Conservation (phyloP, 345 rosid species). For the Barbarea vulgaris region DNA sequence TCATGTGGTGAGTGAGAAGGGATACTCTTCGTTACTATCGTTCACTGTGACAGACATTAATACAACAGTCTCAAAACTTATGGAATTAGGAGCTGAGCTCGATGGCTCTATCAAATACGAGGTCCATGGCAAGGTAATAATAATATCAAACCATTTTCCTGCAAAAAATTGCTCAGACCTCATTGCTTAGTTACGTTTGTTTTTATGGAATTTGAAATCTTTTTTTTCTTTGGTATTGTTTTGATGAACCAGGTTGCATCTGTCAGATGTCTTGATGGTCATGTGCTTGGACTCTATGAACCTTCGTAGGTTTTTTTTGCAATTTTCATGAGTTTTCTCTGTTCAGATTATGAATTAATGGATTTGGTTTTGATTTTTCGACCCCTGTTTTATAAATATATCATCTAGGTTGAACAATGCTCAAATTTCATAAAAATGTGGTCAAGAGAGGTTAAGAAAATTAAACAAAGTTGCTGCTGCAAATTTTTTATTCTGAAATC, state of each 20-base stretch:
- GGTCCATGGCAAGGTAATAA: constrained; percentile 82
- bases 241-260: constrained; percentile 72
- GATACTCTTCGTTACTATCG: constrained; percentile 70
- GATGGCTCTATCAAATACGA: constrained; percentile 92
- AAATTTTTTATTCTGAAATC: constrained; percentile 33
- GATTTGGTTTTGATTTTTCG: neutral
- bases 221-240: neutral
- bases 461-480: constrained; percentile 4
- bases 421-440: neutral
- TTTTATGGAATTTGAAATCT: neutral
- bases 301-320: constrained; percentile 37
- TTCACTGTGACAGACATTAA: constrained; percentile 86
- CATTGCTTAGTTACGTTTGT: neutral
- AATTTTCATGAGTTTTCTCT: neutral
- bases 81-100: constrained; percentile 86
- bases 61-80: constrained; percentile 66
- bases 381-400: neutral
- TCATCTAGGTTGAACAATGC: neutral
- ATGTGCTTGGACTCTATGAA: constrained; percentile 75
- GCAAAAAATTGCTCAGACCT: neutral
- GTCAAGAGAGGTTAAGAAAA: neutral
- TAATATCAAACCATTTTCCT: neutral
- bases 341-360: neutral
- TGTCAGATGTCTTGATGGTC: constrained; percentile 79
- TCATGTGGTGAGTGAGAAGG: constrained; percentile 54